Conservation (phyloP, 2,329 filamentous ascomycete genomes). For the Pestalotiopsis sp. region DNA sequence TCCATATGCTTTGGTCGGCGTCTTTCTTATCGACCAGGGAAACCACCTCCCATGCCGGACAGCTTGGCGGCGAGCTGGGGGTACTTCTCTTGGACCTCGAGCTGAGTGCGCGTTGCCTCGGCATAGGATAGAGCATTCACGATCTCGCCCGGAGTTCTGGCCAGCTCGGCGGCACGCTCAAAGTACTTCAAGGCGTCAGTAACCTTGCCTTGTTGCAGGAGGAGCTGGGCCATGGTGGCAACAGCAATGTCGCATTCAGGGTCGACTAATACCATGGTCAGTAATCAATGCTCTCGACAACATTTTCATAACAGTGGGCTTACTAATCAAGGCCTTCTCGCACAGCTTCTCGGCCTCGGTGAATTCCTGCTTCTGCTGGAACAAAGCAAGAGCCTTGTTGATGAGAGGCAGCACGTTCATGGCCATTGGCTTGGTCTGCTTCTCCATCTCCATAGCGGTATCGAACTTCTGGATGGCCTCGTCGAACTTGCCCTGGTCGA, state of each 20-base stretch:
- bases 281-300: slow-evolving; percentile 22
- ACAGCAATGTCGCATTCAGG: slow-evolving; percentile 99
- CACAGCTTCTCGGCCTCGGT: slow-evolving; percentile 93
- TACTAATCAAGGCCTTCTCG: slow-evolving; percentile 96
- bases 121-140: slow-evolving; percentile 96
- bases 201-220: slow-evolving; percentile 97
- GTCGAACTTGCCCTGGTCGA: slow-evolving; percentile 94
- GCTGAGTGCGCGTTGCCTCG: slow-evolving; percentile 93
- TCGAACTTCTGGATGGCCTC: slow-evolving; percentile 99
- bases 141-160: slow-evolving; percentile 91
- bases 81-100: slow-evolving; percentile 88
- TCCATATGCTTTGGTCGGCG: background rate
- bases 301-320: slow-evolving; percentile 40
- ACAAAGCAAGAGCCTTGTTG: slow-evolving; percentile 96
- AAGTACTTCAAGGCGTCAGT: slow-evolving; percentile 95
- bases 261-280: slow-evolving; percentile 68
- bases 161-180: slow-evolving; percentile 91
- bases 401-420: slow-evolving; percentile 98
- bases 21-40: slow-evolving; percentile 27
- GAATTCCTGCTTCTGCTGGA: slow-evolving; percentile 99
- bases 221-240: slow-evolving; percentile 96
- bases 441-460: slow-evolving; percentile 98
- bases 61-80: slow-evolving; percentile 77
- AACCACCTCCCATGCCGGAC: slow-evolving; percentile 51
- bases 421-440: slow-evolving; percentile 86